Evolutionary conservation across 345 rosid genomes (phyloP), one percentile per base, ranked within the genome.

Genomic region (Eutrema heterophyllum): DNA sequence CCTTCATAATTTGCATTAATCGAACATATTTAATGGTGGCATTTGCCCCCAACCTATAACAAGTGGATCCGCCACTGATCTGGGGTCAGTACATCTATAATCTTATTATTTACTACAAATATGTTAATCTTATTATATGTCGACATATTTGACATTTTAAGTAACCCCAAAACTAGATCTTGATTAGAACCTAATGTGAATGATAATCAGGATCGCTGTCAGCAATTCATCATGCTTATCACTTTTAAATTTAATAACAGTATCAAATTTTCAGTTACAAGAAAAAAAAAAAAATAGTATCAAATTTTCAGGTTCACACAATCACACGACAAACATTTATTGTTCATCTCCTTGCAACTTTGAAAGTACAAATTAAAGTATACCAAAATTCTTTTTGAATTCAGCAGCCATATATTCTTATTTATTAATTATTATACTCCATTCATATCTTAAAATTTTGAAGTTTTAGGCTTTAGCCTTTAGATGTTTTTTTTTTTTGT

Each of bases 141-240:
- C 70, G 56, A 72, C 77, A 72, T 72, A 32, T 63, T 72, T 72
- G 70, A 53, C 70, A 36, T 73, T 73, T 55, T 48, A 33, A 55
- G 66, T 36, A 73, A 46, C 32, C 50, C 77, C 48, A 73, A 33
- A 33, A 55, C 41, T 55, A 65, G 64, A 73, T 35, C 57, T 49
- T 72, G 43, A 72, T 26, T 21, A 21, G 24, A 21, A 21, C 24
- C 24, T 21, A 21, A n/a, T n/a, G n/a, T n/a, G n/a, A n/a, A n/a
- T n/a, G 69, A 63, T 43, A 14, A 62, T 53, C 15, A 7, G 44
- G 13, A 55, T 73, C 59, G 15, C 18, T 45, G 71, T 73, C 71
- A 73, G 16, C 71, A 45, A 32, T 46, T 55, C 12, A 36, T 65
- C 71, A 73, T 65, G 29, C 27, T 72, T 43, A 71, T 61, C 62